phyloP scores from a whole-genome alignment of 345 rosid species.

The Arabidopsis arenosa region DNA sequence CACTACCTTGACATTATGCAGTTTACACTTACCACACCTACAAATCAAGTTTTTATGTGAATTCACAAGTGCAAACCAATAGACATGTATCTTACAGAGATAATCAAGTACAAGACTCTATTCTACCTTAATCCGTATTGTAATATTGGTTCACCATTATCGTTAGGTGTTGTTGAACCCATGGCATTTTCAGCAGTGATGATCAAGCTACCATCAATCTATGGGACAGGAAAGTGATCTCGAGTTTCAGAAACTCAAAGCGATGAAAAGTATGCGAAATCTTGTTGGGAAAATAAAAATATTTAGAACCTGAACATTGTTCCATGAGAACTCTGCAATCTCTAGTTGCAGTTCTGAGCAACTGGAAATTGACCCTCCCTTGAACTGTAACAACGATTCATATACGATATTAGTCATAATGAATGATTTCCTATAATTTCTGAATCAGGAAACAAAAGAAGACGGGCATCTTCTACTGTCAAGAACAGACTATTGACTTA shows the following conservation, averaged over 20 bases:
- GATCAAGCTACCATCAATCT: constrained; percentile 90
- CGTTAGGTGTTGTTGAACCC: constrained; percentile 64
- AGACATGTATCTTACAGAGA: constrained; percentile 10
- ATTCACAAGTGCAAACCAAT: neutral
- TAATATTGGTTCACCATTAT: constrained; percentile 65
- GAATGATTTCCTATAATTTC: neutral
- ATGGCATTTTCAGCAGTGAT: constrained; percentile 71
- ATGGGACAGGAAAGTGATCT: constrained; percentile 28
- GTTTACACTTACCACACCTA: constrained; percentile 89
- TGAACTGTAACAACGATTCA: constrained; percentile 57
- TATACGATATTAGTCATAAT: neutral
- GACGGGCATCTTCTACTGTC: neutral
- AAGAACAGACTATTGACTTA: constrained; percentile 37
- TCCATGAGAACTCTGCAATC: constrained; percentile 90
- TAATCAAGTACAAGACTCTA: constrained; percentile 4
- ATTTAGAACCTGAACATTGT: constrained; percentile 75
- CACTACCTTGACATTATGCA: constrained; percentile 70
- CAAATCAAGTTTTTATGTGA: constrained; percentile 20
- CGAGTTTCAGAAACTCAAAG: constrained; percentile 18
- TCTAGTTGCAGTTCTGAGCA: constrained; percentile 88
- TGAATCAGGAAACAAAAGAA: constrained; percentile 11
- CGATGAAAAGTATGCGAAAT: constrained; percentile 12
- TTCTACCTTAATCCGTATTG: constrained; percentile 76
- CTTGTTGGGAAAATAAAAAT: constrained; percentile 11
- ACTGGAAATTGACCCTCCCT: constrained; percentile 73